These are phyloP conservation scores for Hemileccinum impolitum DNA, from an alignment of 768 basidiomycete genomes.

Conservation along the genomic window DNA sequence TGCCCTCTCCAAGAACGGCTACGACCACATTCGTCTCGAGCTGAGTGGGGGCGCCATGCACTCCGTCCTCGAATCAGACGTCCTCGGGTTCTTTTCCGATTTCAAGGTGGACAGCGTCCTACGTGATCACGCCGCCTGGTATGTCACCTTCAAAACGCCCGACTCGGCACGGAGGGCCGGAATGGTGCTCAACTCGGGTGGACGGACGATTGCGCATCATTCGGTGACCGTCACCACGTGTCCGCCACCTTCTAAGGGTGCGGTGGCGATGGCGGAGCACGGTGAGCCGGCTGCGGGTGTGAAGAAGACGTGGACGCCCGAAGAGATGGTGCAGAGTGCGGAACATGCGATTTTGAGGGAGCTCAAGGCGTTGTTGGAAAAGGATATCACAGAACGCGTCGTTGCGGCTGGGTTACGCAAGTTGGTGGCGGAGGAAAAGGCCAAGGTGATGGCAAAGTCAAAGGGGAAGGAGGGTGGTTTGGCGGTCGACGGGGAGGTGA, in stretches of 20 bases:
- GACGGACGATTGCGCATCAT: slow-evolving; percentile 56
- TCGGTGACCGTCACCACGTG: slow-evolving; percentile 52
- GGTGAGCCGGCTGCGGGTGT: slow-evolving; percentile 28
- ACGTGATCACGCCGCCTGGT: slow-evolving; percentile 69
- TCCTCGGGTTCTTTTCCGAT: slow-evolving; percentile 62
- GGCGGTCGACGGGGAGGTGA: slow-evolving; percentile 40
- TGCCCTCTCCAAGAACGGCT: slow-evolving; percentile 57
- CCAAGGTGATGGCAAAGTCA: slow-evolving; percentile 26
- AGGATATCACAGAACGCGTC: slow-evolving; percentile 62
- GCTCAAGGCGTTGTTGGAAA: slow-evolving; percentile 52
- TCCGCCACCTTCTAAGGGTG: slow-evolving; percentile 33
- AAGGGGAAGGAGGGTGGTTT: slow-evolving; percentile 23
- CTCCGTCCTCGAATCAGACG: slow-evolving; percentile 61
- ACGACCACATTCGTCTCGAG: slow-evolving; percentile 64
- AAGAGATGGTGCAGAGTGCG: slow-evolving; percentile 53
- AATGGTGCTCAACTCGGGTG: slow-evolving; percentile 53
- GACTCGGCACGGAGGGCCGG: slow-evolving; percentile 65
- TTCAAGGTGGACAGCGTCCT: slow-evolving; percentile 75
- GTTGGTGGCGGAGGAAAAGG: slow-evolving; percentile 52
- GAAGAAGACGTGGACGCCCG: slow-evolving; percentile 50
- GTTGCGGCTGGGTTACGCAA: slow-evolving; percentile 52
- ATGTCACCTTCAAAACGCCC: slow-evolving; percentile 70
- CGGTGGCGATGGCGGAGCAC: slow-evolving; percentile 30
- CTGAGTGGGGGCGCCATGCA: slow-evolving; percentile 43
- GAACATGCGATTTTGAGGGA: slow-evolving; percentile 55